Evolutionary conservation across 73 alveolate species (phyloP), one percentile per base, ranked within the genome.

Genomic region (Halteria grandinella): DNA sequence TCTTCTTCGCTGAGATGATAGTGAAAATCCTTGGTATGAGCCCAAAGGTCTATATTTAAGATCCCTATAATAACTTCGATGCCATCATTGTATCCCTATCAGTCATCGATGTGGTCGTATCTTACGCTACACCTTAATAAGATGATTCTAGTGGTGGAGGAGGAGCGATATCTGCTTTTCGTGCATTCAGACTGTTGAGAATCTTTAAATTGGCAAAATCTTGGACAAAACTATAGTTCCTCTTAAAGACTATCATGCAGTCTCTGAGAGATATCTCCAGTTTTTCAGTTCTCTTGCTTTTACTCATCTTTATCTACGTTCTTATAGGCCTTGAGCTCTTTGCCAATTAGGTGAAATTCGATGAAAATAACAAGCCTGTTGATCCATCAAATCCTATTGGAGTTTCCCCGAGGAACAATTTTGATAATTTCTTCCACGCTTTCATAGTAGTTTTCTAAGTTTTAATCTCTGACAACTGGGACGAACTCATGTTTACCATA

Each of bases 91-190:
- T 94, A 5, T 66, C 88, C 10, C 45, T 92, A 39, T 71, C 96
- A 4, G 76, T 94, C 41, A 27, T 89, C 14, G 99, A 95, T 64
- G 69, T 95, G 89, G 69, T 85, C 11, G 37, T 87, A 28, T 76
- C 72, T 1, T 81, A 91, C n/a, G n/a, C n/a, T n/a, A n/a, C n/a
- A n/a, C n/a, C n/a, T n/a, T n/a, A n/a, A n/a, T n/a, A n/a, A n/a
- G n/a, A n/a, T n/a, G n/a, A n/a, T n/a, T n/a, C n/a, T n/a, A n/a
- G n/a, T n/a, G n/a, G 15, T 3, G 45, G 32, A 24, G 55, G 60
- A 18, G 55, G 60, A 62, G 59, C 78, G 8, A 39, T 62, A 32
- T 32, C 78, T 5, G 59, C 78, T n/a, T 62, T 62, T 39, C 36
- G 78, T 39, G 78, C 60, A 5, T 34, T 62, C 27, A 62, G 78